Evolutionary conservation across 225 moss, liverwort and hornwort genomes (phyloP), one percentile per base, ranked within the genome.

Genomic region (Pseudoscleropodium purum): DNA sequence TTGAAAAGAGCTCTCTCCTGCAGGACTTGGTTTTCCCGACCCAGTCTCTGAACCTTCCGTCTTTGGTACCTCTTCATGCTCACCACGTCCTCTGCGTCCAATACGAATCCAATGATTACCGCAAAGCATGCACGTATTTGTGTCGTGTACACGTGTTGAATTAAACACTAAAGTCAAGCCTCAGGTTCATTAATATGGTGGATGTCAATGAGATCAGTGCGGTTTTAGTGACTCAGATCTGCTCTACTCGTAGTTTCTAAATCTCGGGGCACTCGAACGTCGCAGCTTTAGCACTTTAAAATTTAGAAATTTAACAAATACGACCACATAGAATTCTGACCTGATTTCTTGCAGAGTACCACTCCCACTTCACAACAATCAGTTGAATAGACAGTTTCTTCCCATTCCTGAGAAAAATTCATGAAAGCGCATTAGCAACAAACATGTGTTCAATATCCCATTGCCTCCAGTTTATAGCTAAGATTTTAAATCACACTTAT

Each of bases 361-460:
- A 95, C 94, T 62, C 95, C 95, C 37, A 95, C 93, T 86, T 95
- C 95, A 77, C 93, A 95, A 83, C 94, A 95, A 47, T 95, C 94
- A 9, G 95, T 95, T 4, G 91, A 91, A n/a, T 83, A 93, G 7
- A 95, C 95, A 21, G 95, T 91, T 67, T 93, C 95, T 90, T 94
- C 92, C 95, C 95, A 95, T 0, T 95, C 95, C 95, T 95, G 88
- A 70, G 43, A 19, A 36, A 89, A 87, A 36, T 8, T 7, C 79
- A 70, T 2, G 11, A 57, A 52, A 31, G 15, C 2, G 21, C 49
- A 69, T 87, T 57, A 62, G 67, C 88, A 79, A 84, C 72, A 45
- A 13, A 45, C 20, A 36, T 15, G 39, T 18, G 51, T 31, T 26
- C 69, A 6, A 26, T 21, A 84, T 21, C 10, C 41, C 77, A 66